Conservation (phyloP, 352 stramenopile species). For the Globisporangium parvum region DNA sequence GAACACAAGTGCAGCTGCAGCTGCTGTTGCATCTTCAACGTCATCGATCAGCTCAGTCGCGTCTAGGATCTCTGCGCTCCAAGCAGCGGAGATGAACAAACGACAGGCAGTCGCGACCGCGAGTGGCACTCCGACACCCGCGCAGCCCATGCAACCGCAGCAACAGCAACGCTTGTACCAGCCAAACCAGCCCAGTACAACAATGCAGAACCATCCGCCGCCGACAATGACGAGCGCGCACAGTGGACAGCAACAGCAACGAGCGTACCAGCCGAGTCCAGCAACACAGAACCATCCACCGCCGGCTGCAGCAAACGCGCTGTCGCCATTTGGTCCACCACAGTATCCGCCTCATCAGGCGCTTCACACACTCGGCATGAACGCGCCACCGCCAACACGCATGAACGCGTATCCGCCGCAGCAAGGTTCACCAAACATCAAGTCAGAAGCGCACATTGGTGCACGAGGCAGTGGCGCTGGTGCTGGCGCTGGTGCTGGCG, state of each 20-base stretch:
- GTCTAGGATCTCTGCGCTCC: constrained; percentile 27
- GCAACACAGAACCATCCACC: constrained; percentile 1
- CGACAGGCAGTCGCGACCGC: constrained; percentile 13
- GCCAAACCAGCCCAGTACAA: not conserved
- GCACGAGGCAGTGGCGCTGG: not conserved
- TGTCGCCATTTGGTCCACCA: constrained; percentile 4
- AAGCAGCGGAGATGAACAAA: constrained; percentile 22
- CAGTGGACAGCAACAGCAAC: constrained; percentile 3
- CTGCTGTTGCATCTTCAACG: constrained; percentile 11
- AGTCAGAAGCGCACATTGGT: constrained; percentile 11
- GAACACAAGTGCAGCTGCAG: not conserved
- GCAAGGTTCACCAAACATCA: constrained; percentile 17
- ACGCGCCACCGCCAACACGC: constrained; percentile 44
- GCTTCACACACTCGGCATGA: constrained; percentile 19
- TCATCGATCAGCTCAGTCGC: constrained; percentile 16
- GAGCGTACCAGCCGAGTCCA: constrained; percentile 7
- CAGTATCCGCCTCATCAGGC: constrained; percentile 13
- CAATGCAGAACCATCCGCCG: not conserved
- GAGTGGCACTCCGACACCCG: constrained; percentile 3
- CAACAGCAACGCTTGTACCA: not conserved
- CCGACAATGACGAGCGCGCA: not conserved
- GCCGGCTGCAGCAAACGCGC: constrained; percentile 10
- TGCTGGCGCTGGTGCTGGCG: too few relatives aligned
- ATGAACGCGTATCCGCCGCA: constrained; percentile 17
- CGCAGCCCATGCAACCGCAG: constrained; percentile 5